Base-by-base conservation (phyloP, 2,329 filamentous ascomycete species). In the Pseudocercospora fuligena region DNA sequence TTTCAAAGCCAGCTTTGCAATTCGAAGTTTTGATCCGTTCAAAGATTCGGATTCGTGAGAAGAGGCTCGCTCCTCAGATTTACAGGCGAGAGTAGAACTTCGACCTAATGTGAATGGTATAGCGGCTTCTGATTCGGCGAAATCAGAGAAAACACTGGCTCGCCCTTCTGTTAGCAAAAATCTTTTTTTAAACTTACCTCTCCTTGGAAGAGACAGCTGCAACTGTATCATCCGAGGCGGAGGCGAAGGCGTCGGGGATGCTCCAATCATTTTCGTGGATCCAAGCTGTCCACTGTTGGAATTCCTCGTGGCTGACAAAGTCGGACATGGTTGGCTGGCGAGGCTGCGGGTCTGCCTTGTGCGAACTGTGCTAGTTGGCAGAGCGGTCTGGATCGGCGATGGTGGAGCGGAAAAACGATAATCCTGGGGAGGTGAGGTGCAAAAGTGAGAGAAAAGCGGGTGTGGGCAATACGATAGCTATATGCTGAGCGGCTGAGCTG, bases 161-260 rank as follows among this genome's bases (percentile, higher is more conserved):
- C 7, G 36, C 59, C 59, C 59, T 61, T 36, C 8, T 33, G 23
- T 61, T 49, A 61, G 36, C 59, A 8, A 53, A 16, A 51, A n/a
- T 12, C 43, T 61, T 61, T 61, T 61, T 51, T 47, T 49, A 31
- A 11, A 61, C 59, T 61, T 27, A 61, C 59, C 59, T 61, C 31
- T 40, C 16, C 36, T 60, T 16, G 29, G 54, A 16, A 27, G 54
- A 57, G 31, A 29, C 54, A 29, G 27, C 23, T 36, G 11, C 21
- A 51, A 43, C 21, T 27, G 19, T 14, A 36, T 43, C 9, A 27
- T 25, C 33, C 36, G 19, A 36, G 21, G 40, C 19, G n/a, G 46
- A 25, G n/a, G 16, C 31, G 16, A 19, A 23, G 16, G 3, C 9
- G 5, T 16, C 5, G 33, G 3, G 5, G 33, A 14, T 14, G 33